These are phyloP conservation scores for Parathielavia hyrcaniae DNA, from an alignment of 495 filamentous ascomycete species.

Conservation along the genomic window DNA sequence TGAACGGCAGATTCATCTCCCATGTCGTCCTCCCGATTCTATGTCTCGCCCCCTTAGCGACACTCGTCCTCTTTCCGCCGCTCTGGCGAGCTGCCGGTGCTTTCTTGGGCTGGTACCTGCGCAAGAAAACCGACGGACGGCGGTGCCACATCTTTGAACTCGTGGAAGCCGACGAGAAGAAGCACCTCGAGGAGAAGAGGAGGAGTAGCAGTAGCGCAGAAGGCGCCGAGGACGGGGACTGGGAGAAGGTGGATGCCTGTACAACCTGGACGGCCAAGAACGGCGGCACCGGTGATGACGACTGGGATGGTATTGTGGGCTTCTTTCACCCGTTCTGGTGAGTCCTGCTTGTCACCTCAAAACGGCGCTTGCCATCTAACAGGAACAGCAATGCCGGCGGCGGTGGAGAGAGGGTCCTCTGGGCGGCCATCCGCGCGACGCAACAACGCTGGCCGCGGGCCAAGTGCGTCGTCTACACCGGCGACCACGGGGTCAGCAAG, in stretches of 20 bases:
- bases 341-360: slow-evolving; percentile 17
- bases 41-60: slow-evolving; percentile 27
- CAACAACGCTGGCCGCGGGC: slow-evolving; percentile 85
- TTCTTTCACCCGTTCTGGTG: slow-evolving; percentile 98
- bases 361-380: slow-evolving; percentile 8
- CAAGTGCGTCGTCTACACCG: slow-evolving; percentile 87
- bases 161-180: slow-evolving; percentile 55
- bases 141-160: slow-evolving; percentile 56
- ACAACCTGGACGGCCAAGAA: slow-evolving; percentile 47
- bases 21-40: slow-evolving; percentile 21
- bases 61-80: slow-evolving; percentile 31
- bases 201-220: slow-evolving; percentile 33
- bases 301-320: slow-evolving; percentile 79
- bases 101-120: slow-evolving; percentile 58
- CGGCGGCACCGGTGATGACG: slow-evolving; percentile 47
- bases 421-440: slow-evolving; percentile 89
- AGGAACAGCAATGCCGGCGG: slow-evolving; percentile 78
- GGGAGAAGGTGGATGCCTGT: slow-evolving; percentile 66
- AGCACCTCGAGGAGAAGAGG: slow-evolving; percentile 36
- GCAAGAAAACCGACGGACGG: slow-evolving; percentile 57
- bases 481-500: slow-evolving; percentile 83
- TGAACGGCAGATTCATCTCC: slow-evolving; percentile 19
- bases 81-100: slow-evolving; percentile 39
- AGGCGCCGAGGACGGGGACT: slow-evolving; percentile 64
- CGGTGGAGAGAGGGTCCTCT: slow-evolving; percentile 91